A percentile compares a stretch with the other conserved stretches of the same genome.
phyloP scores from a whole-genome alignment of 1,139 yeast species.

The Taiozyma sp. region DNA sequence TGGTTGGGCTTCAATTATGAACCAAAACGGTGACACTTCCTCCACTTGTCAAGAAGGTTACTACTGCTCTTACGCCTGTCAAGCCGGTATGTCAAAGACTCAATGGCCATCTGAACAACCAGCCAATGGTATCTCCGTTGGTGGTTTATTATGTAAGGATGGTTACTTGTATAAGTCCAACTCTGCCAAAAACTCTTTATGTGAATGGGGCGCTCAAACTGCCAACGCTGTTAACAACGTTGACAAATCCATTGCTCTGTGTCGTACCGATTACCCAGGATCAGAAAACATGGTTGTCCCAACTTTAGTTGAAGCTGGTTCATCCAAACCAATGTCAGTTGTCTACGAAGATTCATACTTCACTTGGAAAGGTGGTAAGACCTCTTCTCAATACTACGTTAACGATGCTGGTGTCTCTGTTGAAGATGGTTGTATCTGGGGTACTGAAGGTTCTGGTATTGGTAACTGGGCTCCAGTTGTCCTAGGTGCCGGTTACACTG shows the following conservation, averaged over 20 bases:
- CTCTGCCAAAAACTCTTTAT: conserved; percentile 52
- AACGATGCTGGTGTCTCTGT: conserved; percentile 92
- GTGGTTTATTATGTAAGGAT: conserved; percentile 68
- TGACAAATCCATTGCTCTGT: conserved; percentile 67
- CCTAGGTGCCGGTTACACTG: conserved; percentile 86
- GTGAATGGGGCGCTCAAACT: conserved; percentile 77
- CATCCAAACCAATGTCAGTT: conserved; percentile 62
- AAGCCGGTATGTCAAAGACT: conserved; percentile 87
- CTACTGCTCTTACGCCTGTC: conserved; percentile 92
- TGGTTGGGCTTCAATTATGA: conserved; percentile 88
- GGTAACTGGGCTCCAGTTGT: conserved; percentile 99
- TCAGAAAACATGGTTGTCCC: conserved; percentile 97
- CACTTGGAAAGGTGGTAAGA: conserved; percentile 75
- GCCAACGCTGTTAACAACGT: conserved; percentile 69
- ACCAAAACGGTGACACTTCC: conserved; percentile 52
- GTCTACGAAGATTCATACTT: conserved; percentile 76
- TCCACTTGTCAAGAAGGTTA: conserved; percentile 76
- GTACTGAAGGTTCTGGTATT: conserved; percentile 67
- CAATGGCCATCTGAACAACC: conserved; percentile 82
- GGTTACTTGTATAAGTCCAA: conserved; percentile 70
- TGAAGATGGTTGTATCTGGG: conserved; percentile 94
- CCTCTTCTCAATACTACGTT: conserved; percentile 95
- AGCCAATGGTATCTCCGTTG: conserved; percentile 68
- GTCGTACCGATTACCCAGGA: conserved; percentile 99
- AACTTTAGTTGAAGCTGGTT: conserved; percentile 72